Evolutionary conservation across 2,329 filamentous ascomycete genomes (phyloP), one percentile per base, ranked within the genome.

Genomic region (Fusarium sp.): DNA sequence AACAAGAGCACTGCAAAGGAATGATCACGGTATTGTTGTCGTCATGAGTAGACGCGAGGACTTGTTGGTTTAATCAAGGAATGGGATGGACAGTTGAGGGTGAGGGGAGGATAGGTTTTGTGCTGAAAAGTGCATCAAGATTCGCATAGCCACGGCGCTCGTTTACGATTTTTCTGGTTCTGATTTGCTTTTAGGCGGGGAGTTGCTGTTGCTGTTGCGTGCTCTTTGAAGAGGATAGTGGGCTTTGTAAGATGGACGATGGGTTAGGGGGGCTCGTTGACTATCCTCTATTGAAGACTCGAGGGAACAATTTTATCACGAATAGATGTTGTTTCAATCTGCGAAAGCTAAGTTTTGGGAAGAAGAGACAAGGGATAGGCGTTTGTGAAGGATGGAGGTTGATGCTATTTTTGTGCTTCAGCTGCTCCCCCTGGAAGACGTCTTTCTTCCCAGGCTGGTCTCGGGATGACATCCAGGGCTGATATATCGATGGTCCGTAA

Each of bases 141-240:
- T 66, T 70, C 62, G 77, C 70, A 76, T 77, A 74, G 71, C 72
- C 71, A 74, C 68, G 73, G 79, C 77, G 73, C 72, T 80, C 71
- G 74, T 76, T 77, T 64, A 66, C 63, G 52, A 60, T 60, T 67
- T 67, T 63, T 56, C 20, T 38, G 76, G 54, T 56, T 66, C 62
- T 74, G 54, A 47, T 66, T 52, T 72, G 58, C 64, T 72, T 72
- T 47, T 64, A 34, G 71, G 73, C 71, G 61, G 71, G 73, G 76
- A 66, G 66, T 69, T 64, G 66, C 47, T 68, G 62, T 29, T 58
- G 60, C 54, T 67, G 64, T 37, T 38, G 20, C 34, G 54, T 52
- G 29, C 60, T 64, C 27, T 64, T 75, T 61, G 24, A 34, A 54
- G 62, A 67, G 57, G 57, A 38, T 42, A 58, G 65, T 45, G 11